Evolutionary conservation across 164 flowering plant genomes (phyloP).

Genomic region (Piper longum): DNA sequence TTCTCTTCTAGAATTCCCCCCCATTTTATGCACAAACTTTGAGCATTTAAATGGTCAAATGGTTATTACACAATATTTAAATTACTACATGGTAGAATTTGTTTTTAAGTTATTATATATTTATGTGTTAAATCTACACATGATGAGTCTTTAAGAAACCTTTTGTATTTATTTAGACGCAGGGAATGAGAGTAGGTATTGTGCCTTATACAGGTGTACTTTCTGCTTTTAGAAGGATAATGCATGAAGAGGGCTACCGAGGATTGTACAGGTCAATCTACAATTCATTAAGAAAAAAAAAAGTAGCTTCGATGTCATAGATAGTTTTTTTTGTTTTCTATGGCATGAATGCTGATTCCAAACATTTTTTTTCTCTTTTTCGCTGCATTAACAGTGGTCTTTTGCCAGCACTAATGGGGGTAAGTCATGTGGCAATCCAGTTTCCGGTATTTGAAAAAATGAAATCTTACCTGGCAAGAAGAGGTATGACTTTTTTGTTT

Average conservation of each 20-base stretch:
- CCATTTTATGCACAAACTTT: no score
- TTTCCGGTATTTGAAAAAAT: constrained; percentile 83
- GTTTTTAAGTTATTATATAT: no score
- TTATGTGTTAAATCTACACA: no score
- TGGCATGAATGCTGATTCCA: no score
- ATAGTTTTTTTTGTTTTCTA: no score
- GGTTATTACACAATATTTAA: no score
- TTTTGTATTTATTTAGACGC: constrained; percentile 44
- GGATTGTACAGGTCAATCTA: constrained; percentile 77
- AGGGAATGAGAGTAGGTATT: constrained; percentile 74
- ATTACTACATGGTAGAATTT: no score
- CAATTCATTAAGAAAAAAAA: no score
- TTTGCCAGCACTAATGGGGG: constrained; percentile 81
- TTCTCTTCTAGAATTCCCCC: no score
- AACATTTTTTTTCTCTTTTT: not conserved
- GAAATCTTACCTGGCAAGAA: constrained; percentile 60
- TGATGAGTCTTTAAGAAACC: not conserved
- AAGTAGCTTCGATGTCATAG: no score
- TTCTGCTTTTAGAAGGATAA: constrained; percentile 77
- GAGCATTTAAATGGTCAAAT: no score
- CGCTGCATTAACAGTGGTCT: constrained; percentile 49
- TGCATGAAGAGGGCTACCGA: constrained; percentile 70
- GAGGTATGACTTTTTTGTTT: constrained; percentile 25
- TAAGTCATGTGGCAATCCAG: constrained; percentile 95
- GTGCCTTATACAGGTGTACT: constrained; percentile 64